Base-by-base conservation (phyloP, 345 rosid genomes). In the Clausena lansium region DNA sequence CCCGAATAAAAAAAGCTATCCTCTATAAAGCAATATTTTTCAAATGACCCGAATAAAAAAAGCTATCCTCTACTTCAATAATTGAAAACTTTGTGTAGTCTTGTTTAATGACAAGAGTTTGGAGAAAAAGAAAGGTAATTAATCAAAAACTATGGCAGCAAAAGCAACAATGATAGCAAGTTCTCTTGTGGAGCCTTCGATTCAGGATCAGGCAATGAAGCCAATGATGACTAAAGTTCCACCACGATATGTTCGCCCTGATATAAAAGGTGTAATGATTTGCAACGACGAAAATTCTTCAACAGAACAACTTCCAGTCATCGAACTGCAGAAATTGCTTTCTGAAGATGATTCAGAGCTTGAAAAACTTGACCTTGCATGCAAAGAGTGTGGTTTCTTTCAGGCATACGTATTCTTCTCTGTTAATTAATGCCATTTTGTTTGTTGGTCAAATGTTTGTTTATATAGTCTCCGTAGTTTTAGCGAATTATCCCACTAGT, bases 301-400 rank as follows among this genome's bases (percentile, higher is more conserved):
- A 28, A 57, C 74, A 25, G 76, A 38, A 38, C 6, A 76, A 58
- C 25, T 81, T 36, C 77, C 83, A 0, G 65, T 77, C 57, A 27
- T 81, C 47, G 75, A 81, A 47, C 30, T 72, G 65, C 32, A 35
- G 24, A 81, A 28, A 64, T 33, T 81, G 63, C 60, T 71, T 28
- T 63, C 68, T 0, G 35, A 15, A 24, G 74, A 74, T 13, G 69
- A 77, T 7, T 36, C 71, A 6, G 81, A 74, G 76, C 75, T 73
- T 3, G 66, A 78, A 10, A 81, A 77, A 69, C 24, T 81, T 39
- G 76, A 74, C 30, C 15, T 8, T 41, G 79, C 81, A 6, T 78
- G 81, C 81, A 70, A 74, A 59, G 73, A 78, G 1, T 41, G 73
- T 79, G 81, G 84, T 61, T 74, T 81, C 76, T 81, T 81, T 33